These are phyloP conservation scores for Mycena polygramma DNA, from an alignment of 768 basidiomycete genomes.

Conservation along the genomic window DNA sequence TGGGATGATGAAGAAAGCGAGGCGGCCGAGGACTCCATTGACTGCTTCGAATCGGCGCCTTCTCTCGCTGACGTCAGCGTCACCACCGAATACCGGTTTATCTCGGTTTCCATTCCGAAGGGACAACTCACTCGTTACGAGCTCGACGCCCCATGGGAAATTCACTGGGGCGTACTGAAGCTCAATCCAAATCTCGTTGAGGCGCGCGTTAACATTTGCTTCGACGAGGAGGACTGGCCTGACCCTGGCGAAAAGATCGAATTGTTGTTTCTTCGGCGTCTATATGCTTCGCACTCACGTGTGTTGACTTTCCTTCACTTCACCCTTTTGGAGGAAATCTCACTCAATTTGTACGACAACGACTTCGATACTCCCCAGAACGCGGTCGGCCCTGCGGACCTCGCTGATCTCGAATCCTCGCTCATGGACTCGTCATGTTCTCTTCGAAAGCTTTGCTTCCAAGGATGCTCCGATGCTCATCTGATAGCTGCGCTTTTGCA, in stretches of 20 bases:
- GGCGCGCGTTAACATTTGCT: neutral
- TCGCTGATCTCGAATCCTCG: neutral
- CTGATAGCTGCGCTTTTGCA: neutral
- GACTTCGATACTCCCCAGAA: neutral
- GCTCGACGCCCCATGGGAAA: neutral
- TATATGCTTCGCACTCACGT: too few species aligned
- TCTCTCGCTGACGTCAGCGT: slow-evolving; percentile 3
- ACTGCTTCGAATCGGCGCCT: slow-evolving; percentile 2
- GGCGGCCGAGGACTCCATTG: neutral
- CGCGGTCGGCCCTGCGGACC: too few species aligned
- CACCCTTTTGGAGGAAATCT: too few species aligned
- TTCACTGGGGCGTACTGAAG: neutral
- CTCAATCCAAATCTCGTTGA: neutral
- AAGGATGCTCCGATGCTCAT: neutral
- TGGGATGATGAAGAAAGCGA: neutral
- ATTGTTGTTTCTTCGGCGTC: too few species aligned
- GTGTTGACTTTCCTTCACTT: too few species aligned
- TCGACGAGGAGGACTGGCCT: neutral
- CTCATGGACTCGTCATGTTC: neutral
- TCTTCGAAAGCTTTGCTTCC: neutral
- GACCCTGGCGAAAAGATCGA: too few species aligned
- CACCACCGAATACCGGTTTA: neutral
- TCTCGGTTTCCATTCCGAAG: neutral
- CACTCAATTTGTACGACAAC: too few species aligned
- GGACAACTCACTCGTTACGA: slow-evolving; percentile 8